These are phyloP conservation scores for Rugonectria rugulosa DNA, from an alignment of 2,329 filamentous ascomycete genomes.

Conservation along the genomic window DNA sequence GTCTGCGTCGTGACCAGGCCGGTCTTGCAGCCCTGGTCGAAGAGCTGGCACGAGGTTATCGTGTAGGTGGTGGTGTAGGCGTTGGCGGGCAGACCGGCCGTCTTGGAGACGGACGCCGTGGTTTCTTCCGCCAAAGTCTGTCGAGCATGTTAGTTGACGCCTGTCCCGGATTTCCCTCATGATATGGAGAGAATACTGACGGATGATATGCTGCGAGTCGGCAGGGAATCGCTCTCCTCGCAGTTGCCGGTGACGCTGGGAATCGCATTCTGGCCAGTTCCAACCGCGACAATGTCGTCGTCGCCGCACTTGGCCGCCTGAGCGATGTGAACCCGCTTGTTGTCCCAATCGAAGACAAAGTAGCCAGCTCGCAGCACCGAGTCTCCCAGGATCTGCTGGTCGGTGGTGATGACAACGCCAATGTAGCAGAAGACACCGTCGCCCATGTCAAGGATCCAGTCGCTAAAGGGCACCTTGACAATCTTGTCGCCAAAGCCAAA, in stretches of 20 bases:
- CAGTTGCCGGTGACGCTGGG: conserved; percentile 47
- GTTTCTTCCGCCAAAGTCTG: conserved; percentile 11
- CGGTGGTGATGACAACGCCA: conserved; percentile 49
- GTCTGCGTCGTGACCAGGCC: conserved; percentile 39
- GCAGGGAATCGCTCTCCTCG: conserved; percentile 38
- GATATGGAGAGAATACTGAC: conserved; percentile 6
- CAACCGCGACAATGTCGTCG: conserved; percentile 47
- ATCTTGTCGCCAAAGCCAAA: conserved; percentile 55
- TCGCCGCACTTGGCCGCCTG: conserved; percentile 51
- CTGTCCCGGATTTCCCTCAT: conserved; percentile 1
- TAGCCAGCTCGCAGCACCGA: conserved; percentile 53
- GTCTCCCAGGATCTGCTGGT: conserved; percentile 54
- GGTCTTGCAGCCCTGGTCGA: conserved; percentile 33
- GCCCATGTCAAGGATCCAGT: conserved; percentile 58
- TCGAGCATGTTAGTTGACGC: background rate
- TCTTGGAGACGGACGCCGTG: background rate
- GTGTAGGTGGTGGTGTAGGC: conserved; percentile 39
- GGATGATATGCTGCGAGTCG: background rate
- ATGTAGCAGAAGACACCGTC: conserved; percentile 49
- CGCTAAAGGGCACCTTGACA: conserved; percentile 53
- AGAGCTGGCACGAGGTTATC: conserved; percentile 37
- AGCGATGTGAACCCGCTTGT: conserved; percentile 49
- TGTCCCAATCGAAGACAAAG: conserved; percentile 57
- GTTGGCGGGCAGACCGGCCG: conserved; percentile 21
- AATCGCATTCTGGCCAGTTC: conserved; percentile 43